These are phyloP conservation scores for Fusarium sp. DNA, from an alignment of 2,329 filamentous ascomycete species.

Conservation along the genomic window DNA sequence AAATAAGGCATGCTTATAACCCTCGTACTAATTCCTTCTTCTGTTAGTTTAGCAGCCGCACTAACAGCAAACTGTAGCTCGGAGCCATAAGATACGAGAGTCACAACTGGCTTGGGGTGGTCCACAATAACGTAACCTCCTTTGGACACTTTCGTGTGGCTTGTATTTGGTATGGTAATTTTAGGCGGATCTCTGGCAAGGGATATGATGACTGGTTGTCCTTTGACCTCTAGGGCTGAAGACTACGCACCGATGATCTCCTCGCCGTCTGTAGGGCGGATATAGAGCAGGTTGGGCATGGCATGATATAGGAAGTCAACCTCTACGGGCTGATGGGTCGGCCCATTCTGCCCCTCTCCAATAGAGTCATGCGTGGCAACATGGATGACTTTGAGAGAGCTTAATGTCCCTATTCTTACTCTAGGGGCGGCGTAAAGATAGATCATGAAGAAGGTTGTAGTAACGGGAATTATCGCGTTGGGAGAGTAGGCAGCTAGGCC, in stretches of 20 bases:
- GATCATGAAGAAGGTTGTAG: conserved; percentile 71
- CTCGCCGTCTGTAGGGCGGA: too few species aligned
- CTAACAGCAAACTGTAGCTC: not conserved
- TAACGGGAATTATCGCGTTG: conserved; percentile 65
- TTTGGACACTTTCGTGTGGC: not conserved
- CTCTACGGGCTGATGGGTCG: conserved; percentile 70
- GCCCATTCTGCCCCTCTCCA: conserved; percentile 64
- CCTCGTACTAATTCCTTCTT: not conserved
- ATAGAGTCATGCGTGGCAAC: conserved; percentile 65
- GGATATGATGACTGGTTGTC: not conserved
- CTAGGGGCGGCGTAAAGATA: conserved; percentile 50
- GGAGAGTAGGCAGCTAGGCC: conserved; percentile 67
- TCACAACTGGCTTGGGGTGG: not conserved
- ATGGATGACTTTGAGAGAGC: conserved; percentile 66
- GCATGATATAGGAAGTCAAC: conserved; percentile 60
- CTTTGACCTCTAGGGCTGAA: not conserved
- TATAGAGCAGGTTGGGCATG: too few species aligned
- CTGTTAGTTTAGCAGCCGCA: not conserved
- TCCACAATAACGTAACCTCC: not conserved
- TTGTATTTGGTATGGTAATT: not conserved
- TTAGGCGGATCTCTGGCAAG: not conserved
- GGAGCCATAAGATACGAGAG: not conserved
- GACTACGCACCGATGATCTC: not conserved
- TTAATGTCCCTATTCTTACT: conserved; percentile 65
- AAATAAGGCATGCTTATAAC: not conserved